Conservation (phyloP, 2,329 filamentous ascomycete genomes). For the Colletotrichum liriopes region DNA sequence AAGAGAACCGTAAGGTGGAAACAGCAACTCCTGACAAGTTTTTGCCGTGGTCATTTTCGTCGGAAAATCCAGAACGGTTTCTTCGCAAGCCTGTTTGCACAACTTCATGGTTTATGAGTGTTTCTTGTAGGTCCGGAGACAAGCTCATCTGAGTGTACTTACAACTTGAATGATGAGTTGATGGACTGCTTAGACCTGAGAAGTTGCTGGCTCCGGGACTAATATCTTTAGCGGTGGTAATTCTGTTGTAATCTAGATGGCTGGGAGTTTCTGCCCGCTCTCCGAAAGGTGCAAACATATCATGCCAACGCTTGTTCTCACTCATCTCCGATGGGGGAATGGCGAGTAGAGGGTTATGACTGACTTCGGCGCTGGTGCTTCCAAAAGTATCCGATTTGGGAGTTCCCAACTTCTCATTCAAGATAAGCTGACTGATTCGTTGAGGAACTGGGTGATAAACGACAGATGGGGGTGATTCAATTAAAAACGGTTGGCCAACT, state of each 20-base stretch:
- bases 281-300: not conserved
- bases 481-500: not conserved
- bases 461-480: slow-evolving; percentile 26
- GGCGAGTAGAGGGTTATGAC: not conserved
- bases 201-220: slow-evolving; percentile 28
- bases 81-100: too few relatives aligned
- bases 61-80: not conserved
- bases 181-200: not conserved
- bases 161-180: slow-evolving; percentile 1
- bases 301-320: slow-evolving; percentile 30
- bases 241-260: not conserved
- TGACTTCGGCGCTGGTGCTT: slow-evolving; percentile 31
- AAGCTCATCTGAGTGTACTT: slow-evolving; percentile 7
- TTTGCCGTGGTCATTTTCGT: not conserved
- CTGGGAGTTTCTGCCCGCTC: too few relatives aligned
- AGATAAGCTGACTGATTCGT: slow-evolving; percentile 34
- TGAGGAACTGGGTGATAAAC: slow-evolving; percentile 40
- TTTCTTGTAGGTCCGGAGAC: not conserved
- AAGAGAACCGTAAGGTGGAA: not conserved
- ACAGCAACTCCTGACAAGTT: not conserved
- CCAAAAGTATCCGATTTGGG: not conserved
- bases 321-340: not conserved
- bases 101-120: not conserved
- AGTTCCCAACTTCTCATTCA: not conserved
- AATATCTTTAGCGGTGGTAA: not conserved